These are phyloP conservation scores for Clitocybe nebularis DNA, from an alignment of 1,284 basidiomycete genomes.

Conservation along the genomic window DNA sequence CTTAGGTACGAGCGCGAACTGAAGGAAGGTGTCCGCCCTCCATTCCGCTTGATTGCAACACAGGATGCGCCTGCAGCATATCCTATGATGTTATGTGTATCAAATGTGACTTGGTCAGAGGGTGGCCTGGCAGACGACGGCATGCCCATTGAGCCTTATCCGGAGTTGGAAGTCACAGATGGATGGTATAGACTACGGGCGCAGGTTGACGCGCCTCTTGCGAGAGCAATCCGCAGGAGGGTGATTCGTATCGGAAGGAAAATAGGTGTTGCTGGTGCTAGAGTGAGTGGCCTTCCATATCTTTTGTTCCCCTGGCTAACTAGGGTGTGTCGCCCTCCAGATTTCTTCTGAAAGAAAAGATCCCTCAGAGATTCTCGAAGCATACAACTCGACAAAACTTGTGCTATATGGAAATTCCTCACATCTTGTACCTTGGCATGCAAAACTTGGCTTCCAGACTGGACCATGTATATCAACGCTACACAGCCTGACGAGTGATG, in stretches of 20 bases:
- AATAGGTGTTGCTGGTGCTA: constrained; percentile 76
- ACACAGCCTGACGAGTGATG: constrained; percentile 77
- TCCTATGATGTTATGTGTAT: constrained; percentile 85
- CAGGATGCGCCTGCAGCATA: constrained; percentile 69
- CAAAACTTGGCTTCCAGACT: constrained; percentile 75
- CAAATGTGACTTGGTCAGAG: constrained; percentile 58
- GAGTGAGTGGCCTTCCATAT: constrained; percentile 45
- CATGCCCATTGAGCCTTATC: constrained; percentile 32
- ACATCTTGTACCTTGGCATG: constrained; percentile 84
- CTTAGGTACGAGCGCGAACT: constrained; percentile 88
- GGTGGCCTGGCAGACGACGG: constrained; percentile 37
- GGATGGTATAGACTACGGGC: constrained; percentile 93
- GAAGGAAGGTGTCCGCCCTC: constrained; percentile 74
- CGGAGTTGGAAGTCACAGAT: constrained; percentile 85
- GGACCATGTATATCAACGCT: constrained; percentile 71
- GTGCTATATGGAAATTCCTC: constrained; percentile 81
- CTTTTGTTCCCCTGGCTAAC: constrained; percentile 1
- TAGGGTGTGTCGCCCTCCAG: constrained; percentile 33
- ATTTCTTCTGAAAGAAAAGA: constrained; percentile 70
- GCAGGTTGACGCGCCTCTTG: constrained; percentile 69
- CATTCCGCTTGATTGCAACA: constrained; percentile 74
- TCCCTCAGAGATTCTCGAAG: constrained; percentile 80
- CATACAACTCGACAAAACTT: constrained; percentile 67
- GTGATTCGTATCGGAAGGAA: constrained; percentile 78
- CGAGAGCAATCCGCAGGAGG: constrained; percentile 64